A percentile compares a stretch with the other conserved stretches of the same genome.
Evolutionary conservation across 352 stramenopile genomes (phyloP).

Genomic region (Peronospora belbahrii): DNA sequence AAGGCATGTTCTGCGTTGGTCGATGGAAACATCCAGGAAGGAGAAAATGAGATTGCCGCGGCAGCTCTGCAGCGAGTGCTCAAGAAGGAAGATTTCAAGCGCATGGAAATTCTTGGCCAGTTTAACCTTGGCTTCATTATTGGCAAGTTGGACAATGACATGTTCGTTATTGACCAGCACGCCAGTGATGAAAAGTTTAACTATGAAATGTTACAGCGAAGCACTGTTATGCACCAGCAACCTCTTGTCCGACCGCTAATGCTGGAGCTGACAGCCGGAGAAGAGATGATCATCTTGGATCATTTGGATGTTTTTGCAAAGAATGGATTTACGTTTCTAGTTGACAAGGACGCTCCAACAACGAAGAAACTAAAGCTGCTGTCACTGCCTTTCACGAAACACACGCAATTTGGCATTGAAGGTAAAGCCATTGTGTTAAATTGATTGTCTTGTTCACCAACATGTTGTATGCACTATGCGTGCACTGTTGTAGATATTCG

Average conservation of each 20-base stretch:
- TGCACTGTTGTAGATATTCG: constrained; percentile 58
- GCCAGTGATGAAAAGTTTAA: constrained; percentile 94
- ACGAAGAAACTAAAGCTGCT: constrained; percentile 65
- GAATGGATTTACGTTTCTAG: constrained; percentile 89
- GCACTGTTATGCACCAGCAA: constrained; percentile 92
- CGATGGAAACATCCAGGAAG: constrained; percentile 4
- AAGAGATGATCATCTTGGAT: constrained; percentile 93
- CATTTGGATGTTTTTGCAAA: constrained; percentile 90
- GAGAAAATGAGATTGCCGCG: constrained; percentile 40
- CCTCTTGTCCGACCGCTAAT: constrained; percentile 88
- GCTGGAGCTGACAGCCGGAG: constrained; percentile 87
- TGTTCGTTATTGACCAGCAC: constrained; percentile 99
- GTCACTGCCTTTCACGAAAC: constrained; percentile 83
- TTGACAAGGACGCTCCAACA: constrained; percentile 37
- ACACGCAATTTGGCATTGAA: constrained; percentile 80
- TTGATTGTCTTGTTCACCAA: not conserved
- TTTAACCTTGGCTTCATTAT: constrained; percentile 99
- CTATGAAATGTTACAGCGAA: constrained; percentile 63
- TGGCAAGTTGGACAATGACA: constrained; percentile 75
- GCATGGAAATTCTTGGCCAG: constrained; percentile 92
- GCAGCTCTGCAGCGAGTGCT: constrained; percentile 65
- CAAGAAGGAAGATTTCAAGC: constrained; percentile 87
- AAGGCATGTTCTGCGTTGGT: constrained; percentile 31
- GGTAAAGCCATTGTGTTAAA: constrained; percentile 22
- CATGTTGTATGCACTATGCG: not conserved